Percentiles rank a stretch among this genome's conserved stretches.
Conservation (phyloP, 345 rosid species). For the Brassica carinata region DNA sequence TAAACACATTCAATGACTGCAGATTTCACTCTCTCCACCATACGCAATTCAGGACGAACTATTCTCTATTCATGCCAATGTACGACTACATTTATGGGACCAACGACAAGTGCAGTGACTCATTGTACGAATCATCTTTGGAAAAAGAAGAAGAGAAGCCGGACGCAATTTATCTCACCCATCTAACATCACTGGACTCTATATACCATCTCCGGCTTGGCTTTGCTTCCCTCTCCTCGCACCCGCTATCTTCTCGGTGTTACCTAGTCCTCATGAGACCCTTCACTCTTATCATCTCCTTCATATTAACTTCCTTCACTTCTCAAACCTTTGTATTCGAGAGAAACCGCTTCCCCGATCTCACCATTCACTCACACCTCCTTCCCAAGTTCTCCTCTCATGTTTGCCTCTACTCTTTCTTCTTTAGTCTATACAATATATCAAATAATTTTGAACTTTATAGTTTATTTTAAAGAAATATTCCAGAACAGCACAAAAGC, state of each 20-base stretch:
- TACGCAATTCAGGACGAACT: slow-evolving; percentile 57
- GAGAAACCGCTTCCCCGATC: slow-evolving; percentile 37
- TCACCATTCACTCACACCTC: slow-evolving; percentile 43
- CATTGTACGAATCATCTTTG: slow-evolving; percentile 40
- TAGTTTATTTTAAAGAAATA: too few relatives aligned
- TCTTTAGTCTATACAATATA: not conserved
- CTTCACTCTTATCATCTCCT: slow-evolving; percentile 38
- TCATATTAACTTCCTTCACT: slow-evolving; percentile 37
- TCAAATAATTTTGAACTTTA: too few relatives aligned
- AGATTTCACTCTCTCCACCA: slow-evolving; percentile 62
- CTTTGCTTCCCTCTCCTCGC: slow-evolving; percentile 57
- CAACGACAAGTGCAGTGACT: slow-evolving; percentile 41
- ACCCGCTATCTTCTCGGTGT: slow-evolving; percentile 45
- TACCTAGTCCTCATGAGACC: slow-evolving; percentile 50
- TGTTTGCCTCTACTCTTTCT: slow-evolving; percentile 9
- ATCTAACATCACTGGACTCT: slow-evolving; percentile 58
- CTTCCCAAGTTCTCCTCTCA: slow-evolving; percentile 44
- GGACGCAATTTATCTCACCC: slow-evolving; percentile 57
- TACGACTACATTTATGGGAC: slow-evolving; percentile 54
- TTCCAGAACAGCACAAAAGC: too few relatives aligned
- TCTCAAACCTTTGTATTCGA: slow-evolving; percentile 35
- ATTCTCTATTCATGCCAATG: slow-evolving; percentile 55
- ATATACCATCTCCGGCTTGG: slow-evolving; percentile 59
- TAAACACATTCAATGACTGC: not conserved
- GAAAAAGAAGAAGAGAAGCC: slow-evolving; percentile 48